Evolutionary conservation across 1,284 basidiomycete genomes (phyloP).

Genomic region (Ceratobasidium sp.): DNA sequence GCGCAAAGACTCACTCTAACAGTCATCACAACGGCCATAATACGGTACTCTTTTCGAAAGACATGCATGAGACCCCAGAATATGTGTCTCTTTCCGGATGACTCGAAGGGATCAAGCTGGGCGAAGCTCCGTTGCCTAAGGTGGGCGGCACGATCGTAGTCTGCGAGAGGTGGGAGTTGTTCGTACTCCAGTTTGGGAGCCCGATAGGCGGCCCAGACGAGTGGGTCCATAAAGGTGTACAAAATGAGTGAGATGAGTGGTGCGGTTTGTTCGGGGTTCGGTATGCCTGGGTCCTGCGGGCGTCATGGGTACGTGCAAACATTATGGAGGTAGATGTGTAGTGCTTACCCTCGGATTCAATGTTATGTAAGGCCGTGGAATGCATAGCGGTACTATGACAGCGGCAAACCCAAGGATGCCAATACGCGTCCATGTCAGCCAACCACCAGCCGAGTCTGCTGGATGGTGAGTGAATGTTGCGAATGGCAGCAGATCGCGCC

Average conservation of each 20-base stretch:
- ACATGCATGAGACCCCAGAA: slow-evolving; percentile 47
- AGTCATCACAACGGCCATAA: slow-evolving; percentile 13
- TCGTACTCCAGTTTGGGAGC: slow-evolving; percentile 47
- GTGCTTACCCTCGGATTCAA: slow-evolving; percentile 51
- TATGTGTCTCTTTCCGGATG: slow-evolving; percentile 34
- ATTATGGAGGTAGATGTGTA: neutral
- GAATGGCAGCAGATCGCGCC: slow-evolving; percentile 48
- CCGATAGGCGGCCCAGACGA: slow-evolving; percentile 51
- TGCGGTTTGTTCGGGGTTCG: slow-evolving; percentile 57
- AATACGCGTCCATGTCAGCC: slow-evolving; percentile 48
- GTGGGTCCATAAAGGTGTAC: slow-evolving; percentile 54
- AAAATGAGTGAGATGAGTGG: slow-evolving; percentile 53
- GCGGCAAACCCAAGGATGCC: slow-evolving; percentile 47
- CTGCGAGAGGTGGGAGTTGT: slow-evolving; percentile 46
- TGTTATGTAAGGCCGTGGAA: slow-evolving; percentile 46
- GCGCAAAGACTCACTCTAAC: slow-evolving; percentile 5
- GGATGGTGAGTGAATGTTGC: slow-evolving; percentile 44
- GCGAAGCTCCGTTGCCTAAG: slow-evolving; percentile 31
- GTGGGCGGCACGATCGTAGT: slow-evolving; percentile 47
- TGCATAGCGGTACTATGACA: slow-evolving; percentile 47
- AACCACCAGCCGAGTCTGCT: slow-evolving; percentile 39
- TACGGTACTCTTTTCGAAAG: slow-evolving; percentile 45
- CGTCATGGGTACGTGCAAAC: neutral
- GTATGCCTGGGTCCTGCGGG: slow-evolving; percentile 42
- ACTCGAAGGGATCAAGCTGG: slow-evolving; percentile 45